phyloP scores from a whole-genome alignment of 208 protist species.

The Acanthamoeba triangularis region DNA sequence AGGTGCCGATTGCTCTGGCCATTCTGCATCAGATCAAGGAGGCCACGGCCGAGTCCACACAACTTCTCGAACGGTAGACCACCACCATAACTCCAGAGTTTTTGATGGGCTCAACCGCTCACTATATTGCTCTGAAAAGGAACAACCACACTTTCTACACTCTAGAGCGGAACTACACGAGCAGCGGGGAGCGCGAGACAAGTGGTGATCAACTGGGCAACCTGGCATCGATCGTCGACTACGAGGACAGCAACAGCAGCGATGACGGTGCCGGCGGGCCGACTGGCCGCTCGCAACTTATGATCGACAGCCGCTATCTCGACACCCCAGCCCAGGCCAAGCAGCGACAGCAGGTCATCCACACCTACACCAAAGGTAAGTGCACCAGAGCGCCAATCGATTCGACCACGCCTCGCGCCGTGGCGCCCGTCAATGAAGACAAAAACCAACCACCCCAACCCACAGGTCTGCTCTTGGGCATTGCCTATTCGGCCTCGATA shows the following conservation, averaged over 20 bases:
- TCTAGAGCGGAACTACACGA: neutral
- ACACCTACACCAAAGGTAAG: slow-evolving; percentile 50
- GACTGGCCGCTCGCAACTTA: neutral
- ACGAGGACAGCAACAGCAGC: neutral
- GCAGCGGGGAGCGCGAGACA: neutral
- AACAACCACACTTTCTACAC: neutral
- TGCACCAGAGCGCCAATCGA: neutral
- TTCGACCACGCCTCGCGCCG: no score
- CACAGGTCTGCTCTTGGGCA: neutral
- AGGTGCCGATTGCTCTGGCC: slow-evolving; percentile 50
- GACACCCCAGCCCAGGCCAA: neutral
- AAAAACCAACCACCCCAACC: neutral
- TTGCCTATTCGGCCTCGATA: slow-evolving; percentile 61
- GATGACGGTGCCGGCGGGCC: neutral
- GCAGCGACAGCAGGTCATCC: neutral
- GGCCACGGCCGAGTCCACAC: slow-evolving; percentile 7
- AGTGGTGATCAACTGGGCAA: neutral
- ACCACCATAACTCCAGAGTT: no score
- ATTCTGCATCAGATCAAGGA: slow-evolving; percentile 49
- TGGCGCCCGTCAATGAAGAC: neutral
- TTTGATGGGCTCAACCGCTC: no score
- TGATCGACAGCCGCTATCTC: neutral
- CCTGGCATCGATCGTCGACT: neutral
- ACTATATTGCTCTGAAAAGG: no score
- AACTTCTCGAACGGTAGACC: neutral